phyloP scores from a whole-genome alignment of 129 eudicot genomes.

The Heracleum sosnowskyi region DNA sequence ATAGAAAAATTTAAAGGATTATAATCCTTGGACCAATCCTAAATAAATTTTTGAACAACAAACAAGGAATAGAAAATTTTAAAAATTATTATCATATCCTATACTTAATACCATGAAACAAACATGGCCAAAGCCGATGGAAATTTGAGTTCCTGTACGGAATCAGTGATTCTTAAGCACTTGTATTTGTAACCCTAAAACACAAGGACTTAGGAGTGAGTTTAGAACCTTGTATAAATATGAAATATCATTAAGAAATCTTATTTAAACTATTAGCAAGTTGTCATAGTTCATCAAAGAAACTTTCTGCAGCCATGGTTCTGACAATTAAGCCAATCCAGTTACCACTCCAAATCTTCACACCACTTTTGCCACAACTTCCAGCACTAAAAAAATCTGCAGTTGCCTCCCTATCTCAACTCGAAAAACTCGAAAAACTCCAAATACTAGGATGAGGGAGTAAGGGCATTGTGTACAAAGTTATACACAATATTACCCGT shows the following conservation, averaged over 20 bases:
- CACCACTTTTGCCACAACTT: not conserved
- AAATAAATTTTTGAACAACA: too few species aligned
- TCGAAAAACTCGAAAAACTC: not conserved
- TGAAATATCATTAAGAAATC: too few species aligned
- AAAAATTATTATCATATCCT: too few species aligned
- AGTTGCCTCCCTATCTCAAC: not conserved
- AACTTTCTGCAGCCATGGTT: not conserved
- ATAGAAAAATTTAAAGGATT: too few species aligned
- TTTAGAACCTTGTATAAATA: not conserved
- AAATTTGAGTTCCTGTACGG: not conserved
- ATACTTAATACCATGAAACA: too few species aligned
- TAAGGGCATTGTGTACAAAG: conserved; percentile 14
- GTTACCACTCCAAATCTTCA: not conserved
- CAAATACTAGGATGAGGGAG: conserved; percentile 7
- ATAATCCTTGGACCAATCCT: too few species aligned
- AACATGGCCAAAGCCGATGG: too few species aligned
- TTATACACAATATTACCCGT: not conserved
- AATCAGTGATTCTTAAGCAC: not conserved
- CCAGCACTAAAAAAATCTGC: not conserved
- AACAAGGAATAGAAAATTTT: too few species aligned
- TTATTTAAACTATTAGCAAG: not conserved
- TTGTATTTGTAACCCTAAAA: not conserved
- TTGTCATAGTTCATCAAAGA: not conserved
- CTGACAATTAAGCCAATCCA: not conserved
- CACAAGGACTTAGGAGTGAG: not conserved